Percentiles rank a stretch among this genome's conserved stretches.
phyloP scores from a whole-genome alignment of 805 yeast genomes.

The Wickerhamomyces bisporus region DNA sequence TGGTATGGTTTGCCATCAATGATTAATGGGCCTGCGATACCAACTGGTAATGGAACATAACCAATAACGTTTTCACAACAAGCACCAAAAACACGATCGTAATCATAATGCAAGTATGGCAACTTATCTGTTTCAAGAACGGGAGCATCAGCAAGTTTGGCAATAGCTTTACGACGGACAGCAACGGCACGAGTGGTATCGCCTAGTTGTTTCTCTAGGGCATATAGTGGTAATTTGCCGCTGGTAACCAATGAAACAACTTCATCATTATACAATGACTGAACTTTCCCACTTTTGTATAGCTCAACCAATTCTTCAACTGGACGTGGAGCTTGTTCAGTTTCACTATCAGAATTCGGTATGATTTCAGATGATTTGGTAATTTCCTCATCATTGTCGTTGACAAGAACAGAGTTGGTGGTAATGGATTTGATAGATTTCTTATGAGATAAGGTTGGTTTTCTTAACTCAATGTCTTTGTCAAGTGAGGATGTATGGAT shows the following conservation, averaged over 20 bases:
- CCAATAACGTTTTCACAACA: conserved; percentile 99
- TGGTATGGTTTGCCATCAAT: conserved; percentile 86
- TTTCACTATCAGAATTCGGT: conserved; percentile 30
- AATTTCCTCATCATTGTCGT: conserved; percentile 11
- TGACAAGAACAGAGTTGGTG: conserved; percentile 5
- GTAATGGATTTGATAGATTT: conserved; percentile 1
- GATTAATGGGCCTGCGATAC: conserved; percentile 94
- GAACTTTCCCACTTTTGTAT: conserved; percentile 67
- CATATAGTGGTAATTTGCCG: conserved; percentile 87
- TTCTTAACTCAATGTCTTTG: conserved; percentile 19
- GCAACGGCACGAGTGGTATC: conserved; percentile 91
- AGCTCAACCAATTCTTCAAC: conserved; percentile 58
- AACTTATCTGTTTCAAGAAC: conserved; percentile 64
- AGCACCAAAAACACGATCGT: conserved; percentile 95
- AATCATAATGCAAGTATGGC: conserved; percentile 83
- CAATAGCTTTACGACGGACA: conserved; percentile 90
- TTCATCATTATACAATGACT: conserved; percentile 65
- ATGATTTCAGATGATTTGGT: conserved; percentile 21
- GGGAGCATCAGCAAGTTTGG: conserved; percentile 76
- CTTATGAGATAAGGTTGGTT: conserved; percentile 23
- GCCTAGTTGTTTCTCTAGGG: conserved; percentile 85
- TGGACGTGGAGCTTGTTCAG: conserved; percentile 39
- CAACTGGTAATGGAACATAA: conserved; percentile 92
- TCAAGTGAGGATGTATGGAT: conserved; percentile 42
- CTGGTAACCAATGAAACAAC: conserved; percentile 61